Base-by-base conservation (phyloP, 192 early-diverging fungal species). In the Entomortierella parvispora region DNA sequence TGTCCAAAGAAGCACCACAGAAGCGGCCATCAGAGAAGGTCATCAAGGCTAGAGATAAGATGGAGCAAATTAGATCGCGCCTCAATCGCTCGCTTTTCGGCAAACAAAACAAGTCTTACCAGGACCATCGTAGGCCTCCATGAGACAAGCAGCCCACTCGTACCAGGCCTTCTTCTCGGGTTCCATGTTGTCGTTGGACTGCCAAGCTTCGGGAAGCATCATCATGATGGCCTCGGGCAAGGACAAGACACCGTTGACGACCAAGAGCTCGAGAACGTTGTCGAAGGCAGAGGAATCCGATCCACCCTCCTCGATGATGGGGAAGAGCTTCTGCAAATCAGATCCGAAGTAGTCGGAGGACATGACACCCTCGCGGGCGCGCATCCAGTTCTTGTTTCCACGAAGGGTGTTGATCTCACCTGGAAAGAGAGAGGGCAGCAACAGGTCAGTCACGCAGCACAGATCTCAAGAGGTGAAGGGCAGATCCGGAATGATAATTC, bases 351-450 rank as follows among this genome's bases (percentile, higher is more conserved):
- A 86, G 42, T 85, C 88, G n/a, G 93, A 94, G 68, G 87, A 81
- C 86, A 99, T 92, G 62, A 96, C 90, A 59, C 97, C 96, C 78
- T 99, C 96, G 51, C 97, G 93, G 53, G 97, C 93, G 46, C 96
- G 90, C 97, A 98, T 98, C 97, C 97, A 99, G 88, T 98, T 99
- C 83, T 97, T 97, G 89, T 99, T 99, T 44, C 97, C 97, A 58
- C 95, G 90, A 48, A 99, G 87, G 33, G 97, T 99, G 83, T 99
- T 99, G 80, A 99, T 99, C 81, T 99, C 97, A 84, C 96, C 90
- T 93, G 22, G 31, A 23, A 29, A 37, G 29, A 14, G 12, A 65
- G 32, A 12, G 56, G 9, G 22, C 17, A 58, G 25, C 29, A 61
- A 58, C 9, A 37, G 18, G 20, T 17, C 23, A 33, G 22, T 44